Percentiles rank a stretch among this genome's conserved stretches.
Evolutionary conservation across 2,329 filamentous ascomycete genomes (phyloP).

Genomic region (Chrysoporthe deuterocubensis): DNA sequence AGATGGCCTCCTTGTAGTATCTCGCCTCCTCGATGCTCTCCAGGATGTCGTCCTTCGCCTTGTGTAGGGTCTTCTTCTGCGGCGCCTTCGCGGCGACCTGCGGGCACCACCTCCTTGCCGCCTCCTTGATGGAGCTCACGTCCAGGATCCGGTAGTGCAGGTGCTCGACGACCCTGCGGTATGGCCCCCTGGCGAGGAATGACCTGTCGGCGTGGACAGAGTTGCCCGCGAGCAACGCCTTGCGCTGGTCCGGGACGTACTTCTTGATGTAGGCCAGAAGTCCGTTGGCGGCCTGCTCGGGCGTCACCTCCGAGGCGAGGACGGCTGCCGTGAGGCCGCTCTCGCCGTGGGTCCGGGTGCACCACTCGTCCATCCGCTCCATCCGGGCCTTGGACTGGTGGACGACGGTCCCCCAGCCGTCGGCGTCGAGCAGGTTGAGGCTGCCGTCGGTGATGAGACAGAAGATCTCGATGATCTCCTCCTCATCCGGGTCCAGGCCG

Average conservation of each 20-base stretch:
- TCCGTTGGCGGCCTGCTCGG: constrained; percentile 70
- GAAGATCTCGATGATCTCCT: constrained; percentile 89
- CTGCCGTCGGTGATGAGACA: constrained; percentile 87
- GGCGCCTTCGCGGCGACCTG: constrained; percentile 67
- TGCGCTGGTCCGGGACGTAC: constrained; percentile 68
- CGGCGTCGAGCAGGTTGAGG: constrained; percentile 73
- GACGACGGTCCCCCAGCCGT: constrained; percentile 80
- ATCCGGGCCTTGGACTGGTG: constrained; percentile 73
- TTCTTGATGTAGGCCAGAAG: constrained; percentile 79
- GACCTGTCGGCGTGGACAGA: constrained; percentile 87
- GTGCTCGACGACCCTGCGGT: constrained; percentile 72
- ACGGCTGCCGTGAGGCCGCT: constrained; percentile 84
- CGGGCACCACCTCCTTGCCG: constrained; percentile 77
- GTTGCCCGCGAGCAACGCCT: constrained; percentile 84
- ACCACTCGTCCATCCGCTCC: constrained; percentile 87
- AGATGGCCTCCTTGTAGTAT: constrained; percentile 69
- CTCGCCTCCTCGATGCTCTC: constrained; percentile 93
- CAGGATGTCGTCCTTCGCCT: constrained; percentile 86
- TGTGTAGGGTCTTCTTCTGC: constrained; percentile 75
- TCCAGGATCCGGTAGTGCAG: constrained; percentile 91
- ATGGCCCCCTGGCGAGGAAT: constrained; percentile 78
- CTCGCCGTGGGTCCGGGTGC: constrained; percentile 74
- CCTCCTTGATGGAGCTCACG: constrained; percentile 92
- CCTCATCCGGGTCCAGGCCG: constrained; percentile 75
- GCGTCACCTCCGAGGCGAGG: constrained; percentile 71